These are phyloP conservation scores for Trichoderma simmonsii DNA, from an alignment of 2,329 filamentous ascomycete genomes.

Conservation along the genomic window DNA sequence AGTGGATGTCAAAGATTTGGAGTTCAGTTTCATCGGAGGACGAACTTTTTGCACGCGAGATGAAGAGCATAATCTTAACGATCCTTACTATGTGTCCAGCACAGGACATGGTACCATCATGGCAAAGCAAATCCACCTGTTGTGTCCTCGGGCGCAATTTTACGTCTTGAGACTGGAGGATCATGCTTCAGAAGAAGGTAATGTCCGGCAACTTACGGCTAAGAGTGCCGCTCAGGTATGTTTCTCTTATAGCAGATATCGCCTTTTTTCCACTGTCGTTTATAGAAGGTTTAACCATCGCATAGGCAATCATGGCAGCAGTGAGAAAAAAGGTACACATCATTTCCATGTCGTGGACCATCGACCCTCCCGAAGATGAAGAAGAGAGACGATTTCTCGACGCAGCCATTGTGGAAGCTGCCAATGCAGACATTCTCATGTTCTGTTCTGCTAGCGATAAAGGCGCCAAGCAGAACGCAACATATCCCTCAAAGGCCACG, in stretches of 20 bases:
- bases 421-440: slow-evolving; percentile 34
- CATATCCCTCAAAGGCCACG: slow-evolving; percentile 21
- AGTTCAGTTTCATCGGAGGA: slow-evolving; percentile 27
- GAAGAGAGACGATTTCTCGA: slow-evolving; percentile 25
- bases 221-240: slow-evolving; percentile 29
- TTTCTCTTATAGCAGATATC: neutral
- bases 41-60: slow-evolving; percentile 27
- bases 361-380: slow-evolving; percentile 24
- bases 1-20: slow-evolving; percentile 31
- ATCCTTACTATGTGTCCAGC: slow-evolving; percentile 30
- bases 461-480: slow-evolving; percentile 20
- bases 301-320: slow-evolving; percentile 32
- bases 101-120: slow-evolving; percentile 29
- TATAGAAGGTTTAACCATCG: neutral
- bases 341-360: slow-evolving; percentile 40
- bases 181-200: slow-evolving; percentile 10
- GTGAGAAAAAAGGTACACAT: slow-evolving; percentile 31
- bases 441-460: slow-evolving; percentile 38
- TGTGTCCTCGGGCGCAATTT: slow-evolving; percentile 28
- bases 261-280: neutral
- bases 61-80: slow-evolving; percentile 20
- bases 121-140: slow-evolving; percentile 27
- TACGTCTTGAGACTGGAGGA: slow-evolving; percentile 23
- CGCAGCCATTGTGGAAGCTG: slow-evolving; percentile 25
- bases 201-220: slow-evolving; percentile 7